Percentiles rank a stretch among this genome's conserved stretches.
These are phyloP conservation scores for Crucibulum laeve DNA, from an alignment of 768 basidiomycete genomes.

Conservation along the genomic window DNA sequence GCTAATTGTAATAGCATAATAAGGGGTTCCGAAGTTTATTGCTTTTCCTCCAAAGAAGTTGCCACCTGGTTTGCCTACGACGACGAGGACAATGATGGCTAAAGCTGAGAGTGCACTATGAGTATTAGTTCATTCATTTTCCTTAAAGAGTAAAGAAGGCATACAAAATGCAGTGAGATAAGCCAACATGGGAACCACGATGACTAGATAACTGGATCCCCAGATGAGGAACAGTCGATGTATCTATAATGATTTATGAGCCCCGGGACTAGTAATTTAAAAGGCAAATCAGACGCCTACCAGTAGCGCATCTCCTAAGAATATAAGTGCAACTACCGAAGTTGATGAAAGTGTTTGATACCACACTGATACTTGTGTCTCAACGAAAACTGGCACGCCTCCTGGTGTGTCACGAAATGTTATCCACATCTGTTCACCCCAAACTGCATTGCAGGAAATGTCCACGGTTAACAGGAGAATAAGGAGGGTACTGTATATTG, in stretches of 20 bases:
- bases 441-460: conserved; percentile 24
- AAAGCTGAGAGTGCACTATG: conserved; percentile 19
- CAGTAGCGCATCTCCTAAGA: conserved; percentile 26
- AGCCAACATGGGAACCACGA: conserved; percentile 18
- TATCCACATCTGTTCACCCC: conserved; percentile 29
- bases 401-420: conserved; percentile 18
- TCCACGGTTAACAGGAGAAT: conserved; percentile 23
- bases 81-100: conserved; percentile 34
- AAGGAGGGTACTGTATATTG: conserved; percentile 19
- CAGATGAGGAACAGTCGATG: conserved; percentile 26
- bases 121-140: background rate
- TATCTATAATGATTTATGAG: conserved; percentile 12
- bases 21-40: conserved; percentile 33
- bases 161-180: conserved; percentile 23
- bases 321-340: conserved; percentile 20
- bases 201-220: conserved; percentile 17
- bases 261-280: background rate
- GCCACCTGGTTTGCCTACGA: conserved; percentile 31
- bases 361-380: conserved; percentile 21
- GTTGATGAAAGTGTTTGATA: conserved; percentile 25
- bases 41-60: conserved; percentile 34
- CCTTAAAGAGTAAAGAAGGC: conserved; percentile 2
- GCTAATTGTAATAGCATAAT: conserved; percentile 33
- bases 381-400: conserved; percentile 21
- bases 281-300: conserved; percentile 10